These are phyloP conservation scores for Arthrobotrys musiformis DNA, from an alignment of 2,329 filamentous ascomycete genomes.

Conservation along the genomic window DNA sequence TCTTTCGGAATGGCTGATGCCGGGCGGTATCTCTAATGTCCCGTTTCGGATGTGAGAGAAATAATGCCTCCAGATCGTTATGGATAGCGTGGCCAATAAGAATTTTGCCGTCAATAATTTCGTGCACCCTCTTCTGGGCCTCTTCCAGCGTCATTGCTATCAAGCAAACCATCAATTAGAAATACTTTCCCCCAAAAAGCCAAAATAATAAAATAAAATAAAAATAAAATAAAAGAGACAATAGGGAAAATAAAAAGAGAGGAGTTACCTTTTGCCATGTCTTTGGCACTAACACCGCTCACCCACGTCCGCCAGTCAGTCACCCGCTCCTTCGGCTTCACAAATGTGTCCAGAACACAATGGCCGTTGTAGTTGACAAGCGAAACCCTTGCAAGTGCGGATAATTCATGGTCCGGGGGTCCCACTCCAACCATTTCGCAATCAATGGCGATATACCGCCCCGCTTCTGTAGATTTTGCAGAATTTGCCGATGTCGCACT, in stretches of 20 bases:
- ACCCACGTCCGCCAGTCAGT: conserved; percentile 91
- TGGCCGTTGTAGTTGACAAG: conserved; percentile 93
- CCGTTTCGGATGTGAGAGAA: conserved; percentile 79
- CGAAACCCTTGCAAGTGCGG: conserved; percentile 84
- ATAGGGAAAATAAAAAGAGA: conserved; percentile 58
- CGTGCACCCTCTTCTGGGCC: conserved; percentile 78
- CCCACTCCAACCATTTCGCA: conserved; percentile 98
- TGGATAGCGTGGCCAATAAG: conserved; percentile 85
- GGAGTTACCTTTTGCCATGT: conserved; percentile 69
- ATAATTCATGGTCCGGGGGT: conserved; percentile 73
- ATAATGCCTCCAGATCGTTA: conserved; percentile 79
- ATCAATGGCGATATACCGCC: conserved; percentile 92
- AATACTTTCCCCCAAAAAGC: not conserved
- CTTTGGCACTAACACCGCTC: conserved; percentile 79
- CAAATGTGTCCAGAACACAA: conserved; percentile 93
- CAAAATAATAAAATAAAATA: not conserved
- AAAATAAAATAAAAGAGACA: conserved; percentile 6
- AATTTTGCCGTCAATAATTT: conserved; percentile 75
- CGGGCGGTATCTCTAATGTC: conserved; percentile 87
- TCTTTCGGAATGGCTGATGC: conserved; percentile 77
- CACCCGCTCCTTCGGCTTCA: conserved; percentile 79
- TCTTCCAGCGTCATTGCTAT: conserved; percentile 76
- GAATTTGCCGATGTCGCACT: not conserved
- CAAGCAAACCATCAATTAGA: not conserved
- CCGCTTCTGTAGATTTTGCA: conserved; percentile 71